These are phyloP conservation scores for Tuber calosporum DNA, from an alignment of 495 filamentous ascomycete species.

Conservation along the genomic window DNA sequence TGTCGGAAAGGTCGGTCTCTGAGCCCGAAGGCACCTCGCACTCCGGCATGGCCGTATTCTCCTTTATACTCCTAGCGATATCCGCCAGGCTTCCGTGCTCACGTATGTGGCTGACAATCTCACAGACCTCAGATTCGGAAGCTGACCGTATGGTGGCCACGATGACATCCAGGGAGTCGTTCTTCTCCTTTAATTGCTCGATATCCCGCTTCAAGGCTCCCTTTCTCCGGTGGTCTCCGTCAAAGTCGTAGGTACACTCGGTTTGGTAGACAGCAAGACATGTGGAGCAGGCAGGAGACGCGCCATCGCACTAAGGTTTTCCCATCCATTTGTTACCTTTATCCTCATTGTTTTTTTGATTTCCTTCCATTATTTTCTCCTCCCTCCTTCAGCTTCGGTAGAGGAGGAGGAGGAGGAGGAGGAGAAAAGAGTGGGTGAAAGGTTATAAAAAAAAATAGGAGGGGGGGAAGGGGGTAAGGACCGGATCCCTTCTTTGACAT, in stretches of 20 bases:
- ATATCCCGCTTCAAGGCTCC: slow-evolving; percentile 44
- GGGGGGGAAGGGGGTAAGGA: not conserved
- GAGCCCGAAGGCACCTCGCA: slow-evolving; percentile 29
- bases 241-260: slow-evolving; percentile 48
- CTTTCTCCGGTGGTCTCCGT: slow-evolving; percentile 48
- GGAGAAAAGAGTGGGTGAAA: slow-evolving; percentile 19
- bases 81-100: slow-evolving; percentile 42
- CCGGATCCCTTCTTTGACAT: slow-evolving; percentile 14
- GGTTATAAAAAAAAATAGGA: not conserved
- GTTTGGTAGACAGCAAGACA: slow-evolving; percentile 49
- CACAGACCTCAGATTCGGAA: slow-evolving; percentile 45
- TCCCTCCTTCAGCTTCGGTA: not conserved
- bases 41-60: slow-evolving; percentile 33
- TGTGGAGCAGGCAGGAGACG: slow-evolving; percentile 47
- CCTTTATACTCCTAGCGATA: slow-evolving; percentile 44
- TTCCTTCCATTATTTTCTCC: not conserved
- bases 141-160: slow-evolving; percentile 45
- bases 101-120: slow-evolving; percentile 46
- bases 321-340: not conserved
- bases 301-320: slow-evolving; percentile 47
- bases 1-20: slow-evolving; percentile 42
- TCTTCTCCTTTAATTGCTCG: slow-evolving; percentile 41
- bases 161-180: slow-evolving; percentile 45
- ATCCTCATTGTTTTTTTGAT: not conserved
- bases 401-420: not conserved